phyloP scores from a whole-genome alignment of 257 asterid species.

The Prunella vulgaris region DNA sequence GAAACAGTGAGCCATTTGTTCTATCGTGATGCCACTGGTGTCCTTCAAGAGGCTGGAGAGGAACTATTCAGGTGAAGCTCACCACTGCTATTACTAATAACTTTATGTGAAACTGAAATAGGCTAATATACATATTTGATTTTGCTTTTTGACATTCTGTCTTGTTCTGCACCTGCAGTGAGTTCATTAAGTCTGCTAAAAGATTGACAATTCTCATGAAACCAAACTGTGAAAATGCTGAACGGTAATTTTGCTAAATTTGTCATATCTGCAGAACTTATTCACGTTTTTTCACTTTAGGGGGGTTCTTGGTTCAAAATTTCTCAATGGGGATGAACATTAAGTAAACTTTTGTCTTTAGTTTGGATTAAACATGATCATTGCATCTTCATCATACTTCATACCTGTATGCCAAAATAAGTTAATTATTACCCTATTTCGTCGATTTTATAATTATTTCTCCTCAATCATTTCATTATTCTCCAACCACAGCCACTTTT shows the following conservation, averaged over 20 bases:
- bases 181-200: constrained; percentile 51
- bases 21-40: constrained; percentile 52
- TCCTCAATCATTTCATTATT: no score
- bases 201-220: constrained; percentile 51
- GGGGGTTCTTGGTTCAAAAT: no score
- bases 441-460: no score
- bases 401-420: no score
- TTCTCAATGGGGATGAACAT: no score
- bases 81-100: neutral
- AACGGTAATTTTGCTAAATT: constrained; percentile 32
- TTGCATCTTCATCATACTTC: no score
- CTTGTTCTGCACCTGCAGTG: constrained; percentile 35
- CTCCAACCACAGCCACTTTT: no score
- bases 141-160: neutral
- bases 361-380: no score
- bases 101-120: neutral
- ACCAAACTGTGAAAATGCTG: constrained; percentile 30
- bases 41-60: constrained; percentile 46
- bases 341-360: no score
- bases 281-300: neutral
- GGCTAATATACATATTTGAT: neutral
- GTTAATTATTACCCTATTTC: no score
- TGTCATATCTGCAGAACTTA: neutral
- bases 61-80: constrained; percentile 57
- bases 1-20: constrained; percentile 45